phyloP scores from a whole-genome alignment of 1,139 yeast species.

The Yamadazyma aaseri region DNA sequence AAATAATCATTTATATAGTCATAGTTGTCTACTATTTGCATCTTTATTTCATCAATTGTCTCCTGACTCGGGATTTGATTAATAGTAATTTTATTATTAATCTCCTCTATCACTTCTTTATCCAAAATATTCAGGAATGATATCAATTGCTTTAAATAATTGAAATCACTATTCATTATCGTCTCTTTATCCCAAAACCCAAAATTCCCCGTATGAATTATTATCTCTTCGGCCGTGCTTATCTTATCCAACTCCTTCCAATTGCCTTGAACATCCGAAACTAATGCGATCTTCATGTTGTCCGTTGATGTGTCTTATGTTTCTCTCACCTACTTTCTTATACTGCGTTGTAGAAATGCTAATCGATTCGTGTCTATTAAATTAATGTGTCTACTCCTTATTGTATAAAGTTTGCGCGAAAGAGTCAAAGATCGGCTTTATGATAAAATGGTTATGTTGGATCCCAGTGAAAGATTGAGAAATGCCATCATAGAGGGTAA shows the following conservation, averaged over 20 bases:
- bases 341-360: too few species aligned
- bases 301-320: too few species aligned
- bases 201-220: conserved; percentile 73
- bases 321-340: neutral
- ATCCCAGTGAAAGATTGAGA: conserved; percentile 69
- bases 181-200: conserved; percentile 71
- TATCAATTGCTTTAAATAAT: conserved; percentile 61
- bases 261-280: conserved; percentile 39
- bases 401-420: conserved; percentile 1
- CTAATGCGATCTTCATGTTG: conserved; percentile 19
- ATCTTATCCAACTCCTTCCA: conserved; percentile 15
- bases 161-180: conserved; percentile 51
- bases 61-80: conserved; percentile 20
- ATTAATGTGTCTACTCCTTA: too few species aligned
- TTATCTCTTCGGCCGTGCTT: conserved; percentile 29
- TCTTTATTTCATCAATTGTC: conserved; percentile 33
- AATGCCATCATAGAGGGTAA: conserved; percentile 74
- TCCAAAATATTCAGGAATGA: conserved; percentile 64
- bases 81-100: conserved; percentile 46
- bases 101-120: conserved; percentile 41
- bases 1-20: conserved; percentile 55
- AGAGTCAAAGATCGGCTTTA: neutral
- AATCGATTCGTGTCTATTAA: too few species aligned
- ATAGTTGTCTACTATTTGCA: conserved; percentile 41
- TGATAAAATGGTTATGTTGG: conserved; percentile 40